Evolutionary conservation across 2,329 filamentous ascomycete genomes (phyloP).

Genomic region (Stemphylium lycopersici): DNA sequence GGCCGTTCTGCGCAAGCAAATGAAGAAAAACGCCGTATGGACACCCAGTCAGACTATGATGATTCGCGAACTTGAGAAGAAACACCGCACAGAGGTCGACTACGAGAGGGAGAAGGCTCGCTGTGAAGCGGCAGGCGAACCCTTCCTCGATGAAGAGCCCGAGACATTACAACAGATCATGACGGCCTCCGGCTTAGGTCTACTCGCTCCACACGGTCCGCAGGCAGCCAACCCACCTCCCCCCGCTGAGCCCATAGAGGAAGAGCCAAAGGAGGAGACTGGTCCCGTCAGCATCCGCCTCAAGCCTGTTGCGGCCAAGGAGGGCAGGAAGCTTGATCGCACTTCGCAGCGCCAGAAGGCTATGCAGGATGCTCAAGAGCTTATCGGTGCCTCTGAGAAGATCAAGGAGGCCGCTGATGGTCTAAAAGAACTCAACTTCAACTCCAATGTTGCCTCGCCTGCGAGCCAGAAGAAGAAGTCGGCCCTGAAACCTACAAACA

Average conservation of each 20-base stretch:
- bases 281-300: slow-evolving; percentile 74
- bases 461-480: slow-evolving; percentile 31
- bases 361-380: slow-evolving; percentile 47
- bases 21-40: slow-evolving; percentile 93
- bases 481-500: slow-evolving; percentile 47
- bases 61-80: slow-evolving; percentile 73
- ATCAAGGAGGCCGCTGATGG: slow-evolving; percentile 44
- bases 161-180: slow-evolving; percentile 33
- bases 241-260: slow-evolving; percentile 18
- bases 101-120: slow-evolving; percentile 63
- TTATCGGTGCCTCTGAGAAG: slow-evolving; percentile 45
- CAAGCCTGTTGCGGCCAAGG: slow-evolving; percentile 79
- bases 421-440: slow-evolving; percentile 44
- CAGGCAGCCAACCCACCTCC: slow-evolving; percentile 17
- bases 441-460: slow-evolving; percentile 25
- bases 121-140: slow-evolving; percentile 65
- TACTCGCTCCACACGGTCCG: slow-evolving; percentile 19
- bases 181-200: slow-evolving; percentile 25
- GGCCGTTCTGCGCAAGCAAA: slow-evolving; percentile 76
- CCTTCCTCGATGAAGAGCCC: slow-evolving; percentile 65
- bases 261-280: slow-evolving; percentile 60
- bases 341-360: slow-evolving; percentile 63
- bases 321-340: slow-evolving; percentile 76
- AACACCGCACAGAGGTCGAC: slow-evolving; percentile 62
- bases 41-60: slow-evolving; percentile 87